phyloP scores from a whole-genome alignment of 2,329 filamentous ascomycete species.

The Alternaria novae-zelandiae region DNA sequence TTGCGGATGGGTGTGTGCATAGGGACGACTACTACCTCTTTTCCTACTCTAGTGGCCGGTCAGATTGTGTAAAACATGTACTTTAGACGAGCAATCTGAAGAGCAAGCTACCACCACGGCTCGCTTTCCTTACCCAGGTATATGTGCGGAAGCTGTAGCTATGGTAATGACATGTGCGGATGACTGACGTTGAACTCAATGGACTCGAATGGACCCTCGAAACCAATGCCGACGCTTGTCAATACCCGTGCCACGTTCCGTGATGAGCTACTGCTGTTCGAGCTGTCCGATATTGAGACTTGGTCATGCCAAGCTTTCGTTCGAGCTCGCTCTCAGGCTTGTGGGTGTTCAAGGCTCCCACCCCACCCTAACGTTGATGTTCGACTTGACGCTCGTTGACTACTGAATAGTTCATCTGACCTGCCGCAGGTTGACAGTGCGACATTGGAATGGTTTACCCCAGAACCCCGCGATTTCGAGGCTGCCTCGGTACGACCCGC shows the following conservation, averaged over 20 bases:
- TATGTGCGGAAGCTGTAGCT: slow-evolving; percentile 25
- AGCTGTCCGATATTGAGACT: slow-evolving; percentile 27
- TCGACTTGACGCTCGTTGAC: neutral
- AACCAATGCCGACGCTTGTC: slow-evolving; percentile 26
- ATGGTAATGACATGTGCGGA: slow-evolving; percentile 36
- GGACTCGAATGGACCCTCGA: slow-evolving; percentile 28
- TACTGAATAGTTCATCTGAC: neutral
- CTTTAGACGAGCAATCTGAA: slow-evolving; percentile 52
- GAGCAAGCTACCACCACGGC: slow-evolving; percentile 49
- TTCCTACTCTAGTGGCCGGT: slow-evolving; percentile 49
- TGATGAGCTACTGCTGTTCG: slow-evolving; percentile 30
- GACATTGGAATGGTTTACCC: neutral
- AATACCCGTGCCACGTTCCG: slow-evolving; percentile 19
- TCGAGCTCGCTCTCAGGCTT: slow-evolving; percentile 29
- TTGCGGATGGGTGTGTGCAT: slow-evolving; percentile 50
- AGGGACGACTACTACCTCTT: slow-evolving; percentile 47
- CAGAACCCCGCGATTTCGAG: neutral
- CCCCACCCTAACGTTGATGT: slow-evolving; percentile 10
- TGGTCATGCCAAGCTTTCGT: slow-evolving; percentile 41
- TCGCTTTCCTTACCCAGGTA: slow-evolving; percentile 36
- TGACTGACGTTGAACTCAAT: slow-evolving; percentile 35
- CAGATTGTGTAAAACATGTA: slow-evolving; percentile 54
- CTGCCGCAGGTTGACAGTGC: neutral
- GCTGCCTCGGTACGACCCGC: slow-evolving; percentile 1
- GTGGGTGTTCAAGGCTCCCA: neutral